Conservation (phyloP, 208 protist genomes). For the Trypanosoma vivax region DNA sequence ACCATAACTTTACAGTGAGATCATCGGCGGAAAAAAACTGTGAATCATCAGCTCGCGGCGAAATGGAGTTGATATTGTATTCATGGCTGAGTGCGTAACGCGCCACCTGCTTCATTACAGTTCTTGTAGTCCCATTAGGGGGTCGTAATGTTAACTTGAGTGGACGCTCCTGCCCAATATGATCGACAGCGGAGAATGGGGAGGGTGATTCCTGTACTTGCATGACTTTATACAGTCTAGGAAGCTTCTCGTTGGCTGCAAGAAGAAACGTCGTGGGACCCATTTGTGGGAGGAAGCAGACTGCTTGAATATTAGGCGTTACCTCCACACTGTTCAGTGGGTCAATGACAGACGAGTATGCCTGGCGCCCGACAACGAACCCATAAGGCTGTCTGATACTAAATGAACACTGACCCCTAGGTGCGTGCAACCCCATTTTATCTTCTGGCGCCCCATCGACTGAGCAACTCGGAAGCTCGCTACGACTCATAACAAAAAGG, state of each 20-base stretch:
- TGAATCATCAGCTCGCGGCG: slow-evolving; percentile 50
- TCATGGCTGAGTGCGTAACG: slow-evolving; percentile 80
- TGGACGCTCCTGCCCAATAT: slow-evolving; percentile 43
- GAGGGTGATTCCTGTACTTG: slow-evolving; percentile 47
- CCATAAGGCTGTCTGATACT: slow-evolving; percentile 34
- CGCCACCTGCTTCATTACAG: slow-evolving; percentile 60
- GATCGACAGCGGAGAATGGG: slow-evolving; percentile 62
- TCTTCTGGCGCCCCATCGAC: too few relatives aligned
- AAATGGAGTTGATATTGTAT: slow-evolving; percentile 82
- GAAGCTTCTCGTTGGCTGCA: slow-evolving; percentile 79
- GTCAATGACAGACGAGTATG: slow-evolving; percentile 82
- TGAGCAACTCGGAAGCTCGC: too few relatives aligned
- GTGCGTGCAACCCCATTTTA: not conserved
- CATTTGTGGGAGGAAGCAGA: slow-evolving; percentile 68
- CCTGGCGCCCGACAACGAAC: slow-evolving; percentile 55
- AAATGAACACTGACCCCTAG: not conserved
- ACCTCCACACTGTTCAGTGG: slow-evolving; percentile 83
- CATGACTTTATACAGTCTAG: slow-evolving; percentile 82
- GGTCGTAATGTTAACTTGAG: slow-evolving; percentile 27
- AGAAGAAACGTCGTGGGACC: slow-evolving; percentile 63
- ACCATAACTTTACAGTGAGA: slow-evolving; percentile 80
- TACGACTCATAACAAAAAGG: slow-evolving; percentile 62
- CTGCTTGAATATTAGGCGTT: slow-evolving; percentile 54
- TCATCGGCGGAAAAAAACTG: slow-evolving; percentile 86
- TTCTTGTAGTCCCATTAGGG: slow-evolving; percentile 24